phyloP scores from a whole-genome alignment of 371 early-diverging fungal species.

The Mortierella sp. region DNA sequence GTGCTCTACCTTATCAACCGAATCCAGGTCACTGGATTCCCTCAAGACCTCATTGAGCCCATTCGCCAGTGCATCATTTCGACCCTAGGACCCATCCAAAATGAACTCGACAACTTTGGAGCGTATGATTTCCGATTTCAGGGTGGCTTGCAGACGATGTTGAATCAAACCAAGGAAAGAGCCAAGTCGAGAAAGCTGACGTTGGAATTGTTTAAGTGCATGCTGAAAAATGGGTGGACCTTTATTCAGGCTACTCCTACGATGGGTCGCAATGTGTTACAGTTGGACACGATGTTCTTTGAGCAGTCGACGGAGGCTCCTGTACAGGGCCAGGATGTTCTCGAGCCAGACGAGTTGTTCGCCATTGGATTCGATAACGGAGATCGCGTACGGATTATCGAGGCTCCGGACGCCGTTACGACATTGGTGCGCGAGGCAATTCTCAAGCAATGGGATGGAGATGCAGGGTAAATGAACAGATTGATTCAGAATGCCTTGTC shows the following conservation, averaged over 20 bases:
- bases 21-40: slow-evolving; percentile 14
- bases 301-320: slow-evolving; percentile 1
- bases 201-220: slow-evolving; percentile 11
- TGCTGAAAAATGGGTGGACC: slow-evolving; percentile 15
- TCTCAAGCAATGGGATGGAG: slow-evolving; percentile 7
- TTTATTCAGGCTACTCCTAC: slow-evolving; percentile 13
- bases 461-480: slow-evolving; percentile 8
- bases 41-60: slow-evolving; percentile 11
- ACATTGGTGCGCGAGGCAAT: slow-evolving; percentile 10
- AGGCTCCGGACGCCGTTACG: slow-evolving; percentile 5
- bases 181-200: slow-evolving; percentile 15
- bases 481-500: too few species aligned
- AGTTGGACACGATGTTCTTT: slow-evolving; percentile 12
- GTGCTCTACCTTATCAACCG: slow-evolving; percentile 18
- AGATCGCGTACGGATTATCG: slow-evolving; percentile 8
- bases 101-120: slow-evolving; percentile 6
- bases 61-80: slow-evolving; percentile 13
- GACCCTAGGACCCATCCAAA: slow-evolving; percentile 9
- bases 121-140: slow-evolving; percentile 15
- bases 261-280: slow-evolving; percentile 1
- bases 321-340: not conserved
- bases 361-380: slow-evolving; percentile 9
- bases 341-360: slow-evolving; percentile 10
- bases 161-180: slow-evolving; percentile 12
- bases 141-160: slow-evolving; percentile 9